Evolutionary conservation across 73 alveolate species (phyloP).

Genomic region (Stentor coeruleus): DNA sequence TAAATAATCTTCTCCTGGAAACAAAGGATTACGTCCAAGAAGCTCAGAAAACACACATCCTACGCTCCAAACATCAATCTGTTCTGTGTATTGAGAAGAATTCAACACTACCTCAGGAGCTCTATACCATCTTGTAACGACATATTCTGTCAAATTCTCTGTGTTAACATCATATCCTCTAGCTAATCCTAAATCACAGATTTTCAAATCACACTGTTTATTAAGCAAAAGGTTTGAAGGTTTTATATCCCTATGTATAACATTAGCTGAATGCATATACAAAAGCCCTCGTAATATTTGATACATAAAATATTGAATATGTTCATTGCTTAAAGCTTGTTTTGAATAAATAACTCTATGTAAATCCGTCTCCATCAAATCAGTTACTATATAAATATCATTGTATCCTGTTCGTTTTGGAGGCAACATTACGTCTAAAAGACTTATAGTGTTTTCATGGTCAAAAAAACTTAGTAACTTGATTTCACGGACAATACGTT

Average conservation of each 20-base stretch:
- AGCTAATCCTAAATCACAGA: conserved; percentile 75
- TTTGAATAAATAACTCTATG: conserved; percentile 85
- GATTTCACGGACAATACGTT: conserved; percentile 81
- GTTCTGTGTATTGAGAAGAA: conserved; percentile 73
- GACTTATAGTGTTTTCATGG: conserved; percentile 71
- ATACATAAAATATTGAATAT: conserved; percentile 79
- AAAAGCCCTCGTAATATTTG: conserved; percentile 78
- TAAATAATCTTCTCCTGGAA: conserved; percentile 89
- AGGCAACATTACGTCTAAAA: conserved; percentile 77
- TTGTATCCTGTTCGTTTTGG: conserved; percentile 78
- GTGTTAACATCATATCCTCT: conserved; percentile 72
- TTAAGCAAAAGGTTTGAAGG: conserved; percentile 79
- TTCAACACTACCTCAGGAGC: conserved; percentile 62
- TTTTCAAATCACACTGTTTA: conserved; percentile 81
- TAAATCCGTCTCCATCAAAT: conserved; percentile 90
- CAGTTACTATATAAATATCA: conserved; percentile 84
- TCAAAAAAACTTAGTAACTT: conserved; percentile 71
- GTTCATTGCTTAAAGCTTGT: conserved; percentile 83
- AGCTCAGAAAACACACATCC: conserved; percentile 88
- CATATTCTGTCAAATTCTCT: conserved; percentile 72
- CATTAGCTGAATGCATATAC: conserved; percentile 82
- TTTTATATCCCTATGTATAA: conserved; percentile 80
- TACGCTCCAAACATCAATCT: conserved; percentile 76
- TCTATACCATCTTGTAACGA: conserved; percentile 61
- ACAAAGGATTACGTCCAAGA: conserved; percentile 86